Percentiles rank a stretch among this genome's conserved stretches.
Conservation (phyloP, 352 stramenopile species). For the Globisporangium sylvaticum region DNA sequence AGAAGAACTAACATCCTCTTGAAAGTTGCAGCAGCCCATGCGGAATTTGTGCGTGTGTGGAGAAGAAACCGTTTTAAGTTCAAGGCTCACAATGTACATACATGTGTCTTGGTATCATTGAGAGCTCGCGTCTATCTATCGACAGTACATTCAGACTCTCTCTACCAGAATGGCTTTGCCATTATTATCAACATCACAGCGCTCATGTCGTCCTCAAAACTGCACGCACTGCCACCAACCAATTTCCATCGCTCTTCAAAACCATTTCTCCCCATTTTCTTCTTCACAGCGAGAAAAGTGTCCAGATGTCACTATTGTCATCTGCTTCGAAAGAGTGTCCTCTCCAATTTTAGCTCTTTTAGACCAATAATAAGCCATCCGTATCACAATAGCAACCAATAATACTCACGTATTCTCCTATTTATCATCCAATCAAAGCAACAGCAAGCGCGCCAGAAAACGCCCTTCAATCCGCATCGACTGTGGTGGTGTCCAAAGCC, state of each 20-base stretch:
- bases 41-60: no score
- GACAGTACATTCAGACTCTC: no score
- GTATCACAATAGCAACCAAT: neutral
- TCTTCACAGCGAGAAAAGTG: neutral
- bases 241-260: neutral
- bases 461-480: constrained; percentile 10
- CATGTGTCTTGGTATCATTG: no score
- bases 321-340: neutral
- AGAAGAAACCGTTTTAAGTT: neutral
- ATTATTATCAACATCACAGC: no score
- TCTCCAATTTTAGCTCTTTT: neutral
- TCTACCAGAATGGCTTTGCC: no score
- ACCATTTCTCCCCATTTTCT: neutral
- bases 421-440: neutral
- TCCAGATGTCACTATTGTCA: neutral
- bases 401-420: neutral
- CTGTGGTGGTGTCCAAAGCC: constrained; percentile 11
- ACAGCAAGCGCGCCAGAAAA: neutral
- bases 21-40: no score
- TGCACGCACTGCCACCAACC: neutral
- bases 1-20: neutral
- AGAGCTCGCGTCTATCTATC: no score
- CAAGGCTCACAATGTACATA: no score
- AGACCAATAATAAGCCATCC: neutral
- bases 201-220: no score